Percentiles rank a stretch among this genome's conserved stretches.
Evolutionary conservation across 2,329 filamentous ascomycete species (phyloP).

Genomic region (Penicillium paneum): DNA sequence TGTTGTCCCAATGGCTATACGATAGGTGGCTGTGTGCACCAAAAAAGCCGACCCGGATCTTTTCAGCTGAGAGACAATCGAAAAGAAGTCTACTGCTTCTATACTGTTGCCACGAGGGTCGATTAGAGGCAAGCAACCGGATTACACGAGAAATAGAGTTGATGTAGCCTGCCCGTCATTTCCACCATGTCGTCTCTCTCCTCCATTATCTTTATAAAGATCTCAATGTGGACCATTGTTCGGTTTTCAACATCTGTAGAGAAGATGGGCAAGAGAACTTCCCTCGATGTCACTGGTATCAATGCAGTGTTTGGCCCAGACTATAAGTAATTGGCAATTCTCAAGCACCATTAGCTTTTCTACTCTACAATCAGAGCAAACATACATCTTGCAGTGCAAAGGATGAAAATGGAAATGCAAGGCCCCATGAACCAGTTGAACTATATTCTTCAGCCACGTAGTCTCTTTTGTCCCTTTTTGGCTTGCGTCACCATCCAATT

Average conservation of each 20-base stretch:
- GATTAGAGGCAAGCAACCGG: neutral
- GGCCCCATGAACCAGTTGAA: neutral
- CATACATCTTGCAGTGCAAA: neutral
- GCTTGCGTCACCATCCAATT: slow-evolving; percentile 3
- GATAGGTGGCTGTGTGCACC: neutral
- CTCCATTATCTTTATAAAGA: neutral
- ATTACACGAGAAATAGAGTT: slow-evolving; percentile 25
- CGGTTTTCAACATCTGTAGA: slow-evolving; percentile 7
- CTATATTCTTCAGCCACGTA: neutral
- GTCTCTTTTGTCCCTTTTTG: neutral
- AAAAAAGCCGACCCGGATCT: neutral
- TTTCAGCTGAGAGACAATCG: neutral
- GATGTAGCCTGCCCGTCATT: slow-evolving; percentile 20
- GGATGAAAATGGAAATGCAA: neutral
- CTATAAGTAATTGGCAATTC: neutral
- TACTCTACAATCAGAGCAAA: neutral
- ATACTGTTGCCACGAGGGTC: slow-evolving; percentile 2
- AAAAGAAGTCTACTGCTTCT: neutral
- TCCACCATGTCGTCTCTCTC: slow-evolving; percentile 1
- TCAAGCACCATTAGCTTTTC: neutral
- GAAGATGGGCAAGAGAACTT: neutral
- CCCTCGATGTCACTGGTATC: neutral
- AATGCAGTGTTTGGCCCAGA: neutral
- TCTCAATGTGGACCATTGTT: neutral
- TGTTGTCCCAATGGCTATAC: neutral